These are phyloP conservation scores for Isochrysis galbana DNA, from an alignment of 78 protist species.

Conservation along the genomic window DNA sequence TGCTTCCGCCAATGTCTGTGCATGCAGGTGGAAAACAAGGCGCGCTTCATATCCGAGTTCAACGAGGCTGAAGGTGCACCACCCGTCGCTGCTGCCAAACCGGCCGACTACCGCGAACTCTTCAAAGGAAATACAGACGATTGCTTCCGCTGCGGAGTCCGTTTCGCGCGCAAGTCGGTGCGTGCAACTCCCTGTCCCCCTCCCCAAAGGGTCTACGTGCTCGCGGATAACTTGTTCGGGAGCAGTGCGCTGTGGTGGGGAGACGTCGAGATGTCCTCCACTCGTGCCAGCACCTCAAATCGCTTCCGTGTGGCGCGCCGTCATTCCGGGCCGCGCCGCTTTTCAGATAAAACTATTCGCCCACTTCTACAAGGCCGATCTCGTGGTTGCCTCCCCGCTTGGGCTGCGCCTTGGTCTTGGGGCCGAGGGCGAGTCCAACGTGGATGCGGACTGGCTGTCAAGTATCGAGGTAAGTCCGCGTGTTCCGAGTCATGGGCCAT, in stretches of 20 bases:
- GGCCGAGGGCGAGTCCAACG: neutral
- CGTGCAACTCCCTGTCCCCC: too few species aligned
- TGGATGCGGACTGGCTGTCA: slow-evolving; percentile 64
- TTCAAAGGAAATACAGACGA: slow-evolving; percentile 50
- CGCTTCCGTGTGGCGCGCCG: too few species aligned
- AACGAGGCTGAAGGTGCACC: neutral
- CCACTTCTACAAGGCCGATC: slow-evolving; percentile 56
- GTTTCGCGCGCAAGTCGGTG: slow-evolving; percentile 34
- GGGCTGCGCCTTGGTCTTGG: slow-evolving; percentile 47
- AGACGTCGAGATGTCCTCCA: too few species aligned
- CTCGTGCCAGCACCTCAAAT: too few species aligned
- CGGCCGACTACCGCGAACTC: slow-evolving; percentile 41
- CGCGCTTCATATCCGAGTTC: slow-evolving; percentile 23
- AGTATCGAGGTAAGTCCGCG: slow-evolving; percentile 72
- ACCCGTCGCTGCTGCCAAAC: neutral
- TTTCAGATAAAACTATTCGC: slow-evolving; percentile 53
- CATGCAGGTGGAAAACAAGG: neutral
- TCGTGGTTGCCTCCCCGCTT: slow-evolving; percentile 82
- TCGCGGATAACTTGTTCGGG: too few species aligned
- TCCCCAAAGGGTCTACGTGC: too few species aligned
- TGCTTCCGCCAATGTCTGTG: too few species aligned
- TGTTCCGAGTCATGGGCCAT: too few species aligned
- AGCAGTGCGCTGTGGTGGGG: too few species aligned
- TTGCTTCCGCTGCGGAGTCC: slow-evolving; percentile 48
- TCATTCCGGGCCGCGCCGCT: too few species aligned